Percentiles rank a stretch among this genome's conserved stretches.
phyloP scores from a whole-genome alignment of 208 protist genomes.

The Acanthamoeba polyphaga region DNA sequence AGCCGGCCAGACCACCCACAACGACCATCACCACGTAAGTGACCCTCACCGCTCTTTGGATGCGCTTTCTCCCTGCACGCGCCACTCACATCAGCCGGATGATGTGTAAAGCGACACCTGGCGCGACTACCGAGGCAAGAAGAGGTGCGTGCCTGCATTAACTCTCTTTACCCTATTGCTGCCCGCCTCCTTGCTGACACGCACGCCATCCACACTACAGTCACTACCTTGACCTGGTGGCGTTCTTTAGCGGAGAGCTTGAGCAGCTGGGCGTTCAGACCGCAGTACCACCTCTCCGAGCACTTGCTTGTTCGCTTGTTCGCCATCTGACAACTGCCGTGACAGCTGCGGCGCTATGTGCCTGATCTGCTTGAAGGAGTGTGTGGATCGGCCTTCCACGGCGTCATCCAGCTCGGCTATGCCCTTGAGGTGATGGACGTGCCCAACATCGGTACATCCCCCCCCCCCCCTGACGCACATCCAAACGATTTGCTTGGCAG shows the following conservation, averaged over 20 bases:
- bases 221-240: constrained; percentile 35
- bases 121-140: background rate
- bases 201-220: background rate
- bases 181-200: background rate
- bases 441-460: constrained; percentile 1
- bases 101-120: background rate
- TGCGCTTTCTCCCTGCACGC: no score
- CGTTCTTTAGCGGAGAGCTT: background rate
- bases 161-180: background rate
- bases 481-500: background rate
- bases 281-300: background rate
- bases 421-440: constrained; percentile 14
- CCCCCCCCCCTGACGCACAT: background rate
- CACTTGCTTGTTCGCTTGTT: background rate
- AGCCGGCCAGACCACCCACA: constrained; percentile 12
- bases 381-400: constrained; percentile 58
- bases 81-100: no score
- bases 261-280: background rate
- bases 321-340: background rate
- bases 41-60: no score
- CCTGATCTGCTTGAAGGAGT: constrained; percentile 42
- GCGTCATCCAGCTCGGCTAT: constrained; percentile 64
- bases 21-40: background rate
- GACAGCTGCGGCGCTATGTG: constrained; percentile 36
- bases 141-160: background rate